Conservation (phyloP, 2,329 filamentous ascomycete genomes). For the Blastomyces gilchristii region DNA sequence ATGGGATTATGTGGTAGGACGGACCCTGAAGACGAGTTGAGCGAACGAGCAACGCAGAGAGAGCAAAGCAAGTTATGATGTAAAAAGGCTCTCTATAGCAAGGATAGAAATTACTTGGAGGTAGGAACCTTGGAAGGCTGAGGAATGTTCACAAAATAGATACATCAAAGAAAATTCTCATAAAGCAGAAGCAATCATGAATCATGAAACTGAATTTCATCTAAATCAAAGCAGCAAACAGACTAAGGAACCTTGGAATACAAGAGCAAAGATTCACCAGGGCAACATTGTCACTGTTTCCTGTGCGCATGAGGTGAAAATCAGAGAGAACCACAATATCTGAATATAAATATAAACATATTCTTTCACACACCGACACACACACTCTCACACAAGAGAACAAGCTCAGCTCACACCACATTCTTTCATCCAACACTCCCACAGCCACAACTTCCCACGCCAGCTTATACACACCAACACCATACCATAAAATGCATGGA, state of each 20-base stretch:
- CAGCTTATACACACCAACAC: background rate
- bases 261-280: background rate
- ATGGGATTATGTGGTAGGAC: background rate
- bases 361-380: background rate
- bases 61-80: background rate
- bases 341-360: background rate
- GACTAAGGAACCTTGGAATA: background rate
- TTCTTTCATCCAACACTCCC: background rate
- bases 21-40: background rate
- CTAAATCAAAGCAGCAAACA: background rate
- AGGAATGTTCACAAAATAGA: background rate
- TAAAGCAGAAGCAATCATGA: background rate
- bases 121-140: background rate
- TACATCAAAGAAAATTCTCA: background rate
- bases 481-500: constrained; percentile 10
- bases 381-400: background rate
- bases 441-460: background rate
- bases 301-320: background rate
- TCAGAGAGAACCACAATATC: background rate
- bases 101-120: too few relatives aligned
- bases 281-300: background rate
- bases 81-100: background rate
- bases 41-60: too few relatives aligned
- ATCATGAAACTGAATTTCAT: background rate
- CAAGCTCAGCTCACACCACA: background rate